A percentile compares a stretch with the other conserved stretches of the same genome.
Evolutionary conservation across 2,329 filamentous ascomycete genomes (phyloP).

Genomic region (Scedosporium minutisporum): DNA sequence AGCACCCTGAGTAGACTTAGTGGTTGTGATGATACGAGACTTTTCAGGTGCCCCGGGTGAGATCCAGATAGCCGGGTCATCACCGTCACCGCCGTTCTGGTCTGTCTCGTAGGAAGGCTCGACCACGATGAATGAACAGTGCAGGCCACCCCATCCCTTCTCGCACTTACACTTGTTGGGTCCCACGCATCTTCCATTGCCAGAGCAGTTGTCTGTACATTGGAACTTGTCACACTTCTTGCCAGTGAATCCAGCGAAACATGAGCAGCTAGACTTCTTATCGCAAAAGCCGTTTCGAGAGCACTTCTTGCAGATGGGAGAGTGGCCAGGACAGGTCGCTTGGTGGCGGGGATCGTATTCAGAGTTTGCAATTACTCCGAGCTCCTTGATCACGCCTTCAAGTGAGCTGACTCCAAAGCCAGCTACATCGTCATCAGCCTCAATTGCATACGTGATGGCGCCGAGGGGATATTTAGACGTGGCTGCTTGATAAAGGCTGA

Average conservation of each 20-base stretch:
- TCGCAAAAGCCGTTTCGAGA: constrained; percentile 27
- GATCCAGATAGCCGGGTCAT: constrained; percentile 40
- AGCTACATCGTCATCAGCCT: constrained; percentile 24
- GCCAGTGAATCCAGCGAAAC: constrained; percentile 33
- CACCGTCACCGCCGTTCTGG: constrained; percentile 39
- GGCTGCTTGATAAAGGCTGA: constrained; percentile 28
- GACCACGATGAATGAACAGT: constrained; percentile 34
- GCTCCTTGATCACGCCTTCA: constrained; percentile 19
- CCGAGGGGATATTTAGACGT: constrained; percentile 26
- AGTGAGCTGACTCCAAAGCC: constrained; percentile 31
- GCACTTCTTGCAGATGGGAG: constrained; percentile 24
- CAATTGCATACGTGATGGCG: constrained; percentile 28
- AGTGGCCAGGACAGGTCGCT: constrained; percentile 13
- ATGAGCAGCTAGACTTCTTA: constrained; percentile 22
- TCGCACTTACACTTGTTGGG: constrained; percentile 31
- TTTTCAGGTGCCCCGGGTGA: constrained; percentile 26
- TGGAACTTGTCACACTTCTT: constrained; percentile 23
- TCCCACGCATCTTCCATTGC: constrained; percentile 29
- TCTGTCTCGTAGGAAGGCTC: constrained; percentile 43
- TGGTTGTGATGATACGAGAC: constrained; percentile 42
- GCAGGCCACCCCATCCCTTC: constrained; percentile 31
- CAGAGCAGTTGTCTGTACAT: constrained; percentile 31
- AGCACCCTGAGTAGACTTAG: constrained; percentile 37
- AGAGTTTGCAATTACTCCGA: constrained; percentile 25
- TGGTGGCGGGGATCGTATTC: constrained; percentile 25